A percentile compares a stretch with the other conserved stretches of the same genome.
These are phyloP conservation scores for Syzygium oleosum DNA, from an alignment of 345 rosid genomes.

Conservation along the genomic window DNA sequence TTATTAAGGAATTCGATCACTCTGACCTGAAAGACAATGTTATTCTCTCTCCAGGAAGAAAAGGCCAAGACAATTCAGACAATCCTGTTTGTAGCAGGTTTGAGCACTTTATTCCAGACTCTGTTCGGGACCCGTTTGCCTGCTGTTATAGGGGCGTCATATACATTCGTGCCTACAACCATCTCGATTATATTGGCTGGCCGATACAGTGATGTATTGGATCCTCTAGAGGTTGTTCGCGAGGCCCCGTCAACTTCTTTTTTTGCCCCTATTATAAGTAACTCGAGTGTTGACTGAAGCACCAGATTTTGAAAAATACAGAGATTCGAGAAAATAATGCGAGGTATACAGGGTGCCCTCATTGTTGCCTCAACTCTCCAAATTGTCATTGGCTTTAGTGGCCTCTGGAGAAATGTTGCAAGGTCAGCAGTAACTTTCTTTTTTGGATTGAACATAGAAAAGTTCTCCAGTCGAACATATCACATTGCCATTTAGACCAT, in stretches of 20 bases:
- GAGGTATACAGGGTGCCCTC: constrained; percentile 84
- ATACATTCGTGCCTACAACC: constrained; percentile 69
- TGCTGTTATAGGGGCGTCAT: constrained; percentile 87
- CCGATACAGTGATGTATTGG: constrained; percentile 62
- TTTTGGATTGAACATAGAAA: neutral
- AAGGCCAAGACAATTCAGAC: constrained; percentile 96
- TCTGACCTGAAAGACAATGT: neutral
- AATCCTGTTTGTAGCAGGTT: constrained; percentile 82
- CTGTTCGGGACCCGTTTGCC: constrained; percentile 85
- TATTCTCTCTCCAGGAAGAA: constrained; percentile 47
- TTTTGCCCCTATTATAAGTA: neutral
- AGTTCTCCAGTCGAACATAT: neutral
- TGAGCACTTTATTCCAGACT: constrained; percentile 73
- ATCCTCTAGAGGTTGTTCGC: constrained; percentile 81
- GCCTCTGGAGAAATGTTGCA: constrained; percentile 95
- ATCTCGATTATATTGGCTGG: constrained; percentile 82
- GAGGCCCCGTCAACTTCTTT: neutral
- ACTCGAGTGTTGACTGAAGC: neutral
- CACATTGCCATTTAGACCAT: neutral
- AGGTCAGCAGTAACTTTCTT: constrained; percentile 27
- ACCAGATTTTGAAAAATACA: constrained; percentile 14
- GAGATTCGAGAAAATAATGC: constrained; percentile 89
- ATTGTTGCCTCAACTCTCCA: constrained; percentile 95
- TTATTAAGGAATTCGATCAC: neutral
- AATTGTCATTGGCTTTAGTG: constrained; percentile 88